Conservation (phyloP, 257 asterid genomes). For the Eucommia ulmoides region DNA sequence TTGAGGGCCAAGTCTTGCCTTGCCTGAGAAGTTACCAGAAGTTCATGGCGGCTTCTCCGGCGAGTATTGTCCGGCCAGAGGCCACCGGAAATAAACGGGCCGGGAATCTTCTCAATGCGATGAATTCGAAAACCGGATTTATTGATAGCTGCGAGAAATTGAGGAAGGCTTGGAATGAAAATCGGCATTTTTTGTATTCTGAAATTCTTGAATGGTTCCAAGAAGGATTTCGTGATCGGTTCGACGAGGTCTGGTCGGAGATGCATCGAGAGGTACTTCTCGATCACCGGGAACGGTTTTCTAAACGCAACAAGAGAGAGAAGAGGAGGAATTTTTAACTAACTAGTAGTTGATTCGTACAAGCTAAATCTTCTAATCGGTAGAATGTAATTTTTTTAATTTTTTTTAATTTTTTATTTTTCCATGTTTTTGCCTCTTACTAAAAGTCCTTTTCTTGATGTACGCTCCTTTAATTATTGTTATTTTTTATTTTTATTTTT, state of each 20-base stretch:
- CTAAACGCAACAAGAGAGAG: constrained; percentile 19
- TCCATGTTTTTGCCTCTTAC: too few species aligned
- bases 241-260: constrained; percentile 38
- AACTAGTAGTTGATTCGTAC: too few species aligned
- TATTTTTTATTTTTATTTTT: too few species aligned
- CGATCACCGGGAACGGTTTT: constrained; percentile 23
- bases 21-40: constrained; percentile 43
- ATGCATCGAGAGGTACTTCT: constrained; percentile 31
- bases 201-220: constrained; percentile 75
- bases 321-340: too few species aligned
- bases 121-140: constrained; percentile 26
- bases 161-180: constrained; percentile 39
- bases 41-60: constrained; percentile 61
- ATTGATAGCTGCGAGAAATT: constrained; percentile 45
- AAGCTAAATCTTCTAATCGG: too few species aligned
- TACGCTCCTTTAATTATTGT: too few species aligned
- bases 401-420: too few species aligned
- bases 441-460: too few species aligned
- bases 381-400: too few species aligned
- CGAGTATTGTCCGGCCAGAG: constrained; percentile 61
- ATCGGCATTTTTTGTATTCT: constrained; percentile 27
- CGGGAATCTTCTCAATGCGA: constrained; percentile 43
- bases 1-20: constrained; percentile 66
- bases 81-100: constrained; percentile 52
- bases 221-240: constrained; percentile 31